A percentile compares a stretch with the other conserved stretches of the same genome.
phyloP scores from a whole-genome alignment of 2,329 filamentous ascomycete species.

The Penicillium oxalicum region DNA sequence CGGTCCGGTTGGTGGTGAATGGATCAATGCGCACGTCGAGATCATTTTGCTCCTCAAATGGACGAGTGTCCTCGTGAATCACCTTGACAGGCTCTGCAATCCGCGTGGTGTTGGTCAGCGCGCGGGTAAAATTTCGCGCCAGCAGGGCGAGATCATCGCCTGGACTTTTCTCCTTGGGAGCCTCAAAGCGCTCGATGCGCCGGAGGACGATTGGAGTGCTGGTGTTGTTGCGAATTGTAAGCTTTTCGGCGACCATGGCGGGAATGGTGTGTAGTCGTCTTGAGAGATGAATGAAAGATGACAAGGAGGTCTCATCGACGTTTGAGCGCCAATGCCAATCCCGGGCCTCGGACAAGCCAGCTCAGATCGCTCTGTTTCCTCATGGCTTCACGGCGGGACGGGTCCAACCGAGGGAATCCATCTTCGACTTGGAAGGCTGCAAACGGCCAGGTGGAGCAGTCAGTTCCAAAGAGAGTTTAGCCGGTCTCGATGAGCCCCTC shows the following conservation, averaged over 20 bases:
- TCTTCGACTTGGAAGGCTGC: no score
- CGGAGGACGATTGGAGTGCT: constrained; percentile 66
- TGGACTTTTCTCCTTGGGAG: constrained; percentile 36
- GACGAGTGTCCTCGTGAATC: constrained; percentile 47
- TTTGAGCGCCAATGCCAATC: no score
- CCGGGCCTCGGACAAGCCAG: no score
- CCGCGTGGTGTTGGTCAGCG: constrained; percentile 39
- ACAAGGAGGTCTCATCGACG: no score
- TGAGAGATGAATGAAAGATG: no score
- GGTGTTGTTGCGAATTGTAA: constrained; percentile 80
- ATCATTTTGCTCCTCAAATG: constrained; percentile 56
- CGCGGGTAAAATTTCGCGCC: constrained; percentile 44
- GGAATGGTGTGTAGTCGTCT: no score
- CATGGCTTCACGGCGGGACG: no score
- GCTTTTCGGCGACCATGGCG: constrained; percentile 36
- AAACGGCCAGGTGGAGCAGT: no score
- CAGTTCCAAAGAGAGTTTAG: no score
- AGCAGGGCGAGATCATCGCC: constrained; percentile 35
- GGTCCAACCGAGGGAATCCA: no score
- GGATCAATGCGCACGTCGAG: constrained; percentile 59
- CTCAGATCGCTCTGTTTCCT: no score
- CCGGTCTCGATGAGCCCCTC: no score
- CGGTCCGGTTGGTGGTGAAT: constrained; percentile 60
- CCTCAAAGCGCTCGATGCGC: constrained; percentile 66
- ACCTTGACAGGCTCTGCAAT: constrained; percentile 43